phyloP scores from a whole-genome alignment of 2,329 filamentous ascomycete species.

The Paracoccidioides lutzii region DNA sequence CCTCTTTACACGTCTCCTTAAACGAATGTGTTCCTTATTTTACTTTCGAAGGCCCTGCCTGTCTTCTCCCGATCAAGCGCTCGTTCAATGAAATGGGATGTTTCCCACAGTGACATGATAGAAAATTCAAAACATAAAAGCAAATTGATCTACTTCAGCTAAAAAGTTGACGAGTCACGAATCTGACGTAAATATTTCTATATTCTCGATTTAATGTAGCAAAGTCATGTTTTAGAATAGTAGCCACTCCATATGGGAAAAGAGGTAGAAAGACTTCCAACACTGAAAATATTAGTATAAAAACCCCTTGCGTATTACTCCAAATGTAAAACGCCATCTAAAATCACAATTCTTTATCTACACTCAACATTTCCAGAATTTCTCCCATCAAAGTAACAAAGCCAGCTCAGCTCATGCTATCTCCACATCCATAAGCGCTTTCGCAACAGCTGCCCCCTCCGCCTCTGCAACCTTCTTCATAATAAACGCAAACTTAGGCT shows the following conservation, averaged over 20 bases:
- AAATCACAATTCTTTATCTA: too few species aligned
- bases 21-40: conserved; percentile 1
- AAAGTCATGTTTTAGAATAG: too few species aligned
- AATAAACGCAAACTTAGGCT: conserved; percentile 31
- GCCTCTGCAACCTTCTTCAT: conserved; percentile 29
- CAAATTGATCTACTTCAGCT: neutral
- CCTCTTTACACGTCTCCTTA: neutral
- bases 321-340: too few species aligned
- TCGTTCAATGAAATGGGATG: neutral
- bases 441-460: conserved; percentile 33
- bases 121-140: neutral
- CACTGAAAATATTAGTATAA: neutral
- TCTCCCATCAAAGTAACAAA: neutral
- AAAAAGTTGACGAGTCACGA: too few species aligned
- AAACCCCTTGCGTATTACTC: neutral
- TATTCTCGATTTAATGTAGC: too few species aligned
- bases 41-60: neutral
- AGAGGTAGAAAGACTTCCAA: too few species aligned
- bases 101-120: too few species aligned
- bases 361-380: neutral
- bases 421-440: conserved; percentile 11
- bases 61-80: neutral
- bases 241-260: too few species aligned
- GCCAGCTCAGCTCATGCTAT: neutral
- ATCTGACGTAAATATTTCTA: neutral